These are phyloP conservation scores for Filosporella fistucella DNA, from an alignment of 495 filamentous ascomycete genomes.

Conservation along the genomic window DNA sequence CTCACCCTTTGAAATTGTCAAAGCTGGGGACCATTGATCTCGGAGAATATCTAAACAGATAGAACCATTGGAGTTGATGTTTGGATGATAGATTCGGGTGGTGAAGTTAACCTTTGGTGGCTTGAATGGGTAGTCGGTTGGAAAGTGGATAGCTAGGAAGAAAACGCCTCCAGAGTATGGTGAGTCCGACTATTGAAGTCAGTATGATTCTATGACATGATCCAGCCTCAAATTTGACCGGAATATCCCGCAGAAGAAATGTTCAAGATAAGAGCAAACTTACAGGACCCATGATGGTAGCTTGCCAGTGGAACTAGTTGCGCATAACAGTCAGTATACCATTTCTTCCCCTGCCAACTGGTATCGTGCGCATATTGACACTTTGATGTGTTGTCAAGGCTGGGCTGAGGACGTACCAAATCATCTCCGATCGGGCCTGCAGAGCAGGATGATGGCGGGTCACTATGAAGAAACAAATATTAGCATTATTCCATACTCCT, in stretches of 20 bases:
- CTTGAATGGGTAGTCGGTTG: constrained; percentile 99
- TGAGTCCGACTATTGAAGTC: constrained; percentile 63
- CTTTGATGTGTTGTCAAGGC: constrained; percentile 3
- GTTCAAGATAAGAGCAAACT: constrained; percentile 37
- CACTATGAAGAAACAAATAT: constrained; percentile 51
- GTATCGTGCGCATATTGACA: constrained; percentile 14
- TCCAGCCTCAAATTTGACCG: constrained; percentile 14
- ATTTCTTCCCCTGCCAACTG: constrained; percentile 4
- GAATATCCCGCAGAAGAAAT: constrained; percentile 11
- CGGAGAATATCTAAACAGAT: constrained; percentile 97
- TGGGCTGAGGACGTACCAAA: constrained; percentile 65
- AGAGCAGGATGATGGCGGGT: constrained; percentile 97
- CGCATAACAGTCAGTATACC: constrained; percentile 13
- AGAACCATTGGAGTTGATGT: constrained; percentile 99
- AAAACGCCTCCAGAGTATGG: constrained; percentile 97
- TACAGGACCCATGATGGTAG: constrained; percentile 99
- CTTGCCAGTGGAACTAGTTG: constrained; percentile 97
- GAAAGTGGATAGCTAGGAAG: constrained; percentile 97
- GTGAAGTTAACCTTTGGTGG: constrained; percentile 99
- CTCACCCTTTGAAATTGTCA: constrained; percentile 97
- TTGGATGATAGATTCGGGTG: constrained; percentile 98
- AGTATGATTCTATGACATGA: constrained; percentile 19
- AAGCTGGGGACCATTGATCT: constrained; percentile 97
- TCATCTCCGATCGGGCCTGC: constrained; percentile 96
- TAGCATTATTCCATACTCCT: constrained; percentile 32